Evolutionary conservation across 2,329 filamentous ascomycete species (phyloP).

Genomic region (Botryosphaeria dothidea): DNA sequence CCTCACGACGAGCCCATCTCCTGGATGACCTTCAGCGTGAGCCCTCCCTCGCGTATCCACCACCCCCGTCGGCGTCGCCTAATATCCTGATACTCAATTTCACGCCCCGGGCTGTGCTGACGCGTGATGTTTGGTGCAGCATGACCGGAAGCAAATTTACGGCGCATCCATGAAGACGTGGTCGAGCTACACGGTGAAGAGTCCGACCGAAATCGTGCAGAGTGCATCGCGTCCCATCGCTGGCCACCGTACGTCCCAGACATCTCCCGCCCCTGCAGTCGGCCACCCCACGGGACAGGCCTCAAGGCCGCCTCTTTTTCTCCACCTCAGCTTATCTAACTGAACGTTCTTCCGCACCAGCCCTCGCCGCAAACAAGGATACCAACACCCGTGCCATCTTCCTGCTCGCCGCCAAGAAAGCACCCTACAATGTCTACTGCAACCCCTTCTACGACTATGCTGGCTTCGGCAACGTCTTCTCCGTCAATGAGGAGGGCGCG

Average conservation of each 20-base stretch:
- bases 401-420: conserved; percentile 73
- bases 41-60: conserved; percentile 36
- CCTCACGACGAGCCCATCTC: conserved; percentile 84
- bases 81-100: background rate
- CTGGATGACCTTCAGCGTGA: conserved; percentile 88
- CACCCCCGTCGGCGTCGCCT: background rate
- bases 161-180: conserved; percentile 93
- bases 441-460: conserved; percentile 90
- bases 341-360: conserved; percentile 42
- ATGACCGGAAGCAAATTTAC: conserved; percentile 81
- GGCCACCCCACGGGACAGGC: conserved; percentile 17
- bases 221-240: conserved; percentile 73
- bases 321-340: conserved; percentile 11
- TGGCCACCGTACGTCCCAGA: conserved; percentile 64
- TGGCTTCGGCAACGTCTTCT: conserved; percentile 77
- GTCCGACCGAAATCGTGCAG: conserved; percentile 74
- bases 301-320: conserved; percentile 11
- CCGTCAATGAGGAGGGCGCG: conserved; percentile 57
- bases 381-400: conserved; percentile 90
- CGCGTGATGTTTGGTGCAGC: conserved; percentile 49
- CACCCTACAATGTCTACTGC: conserved; percentile 81
- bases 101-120: too few relatives aligned
- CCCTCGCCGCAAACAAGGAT: conserved; percentile 65
- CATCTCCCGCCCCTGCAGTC: background rate
- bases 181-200: conserved; percentile 77